Evolutionary conservation across 2,329 filamentous ascomycete species (phyloP).

Genomic region (Setomelanomma holmii): DNA sequence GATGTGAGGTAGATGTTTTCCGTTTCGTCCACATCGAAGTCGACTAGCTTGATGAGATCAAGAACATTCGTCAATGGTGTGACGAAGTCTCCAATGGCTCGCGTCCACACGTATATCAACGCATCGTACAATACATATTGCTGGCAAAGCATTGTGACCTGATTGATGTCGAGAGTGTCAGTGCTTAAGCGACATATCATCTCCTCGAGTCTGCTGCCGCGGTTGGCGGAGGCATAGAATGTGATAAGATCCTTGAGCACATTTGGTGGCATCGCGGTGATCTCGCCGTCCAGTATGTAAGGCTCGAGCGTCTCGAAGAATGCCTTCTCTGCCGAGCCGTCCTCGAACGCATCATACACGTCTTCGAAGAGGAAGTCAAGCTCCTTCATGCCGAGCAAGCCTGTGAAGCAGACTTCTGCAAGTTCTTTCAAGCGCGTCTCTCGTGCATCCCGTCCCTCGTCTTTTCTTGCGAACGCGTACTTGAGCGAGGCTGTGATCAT

Average conservation of each 20-base stretch:
- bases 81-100: conserved; percentile 85
- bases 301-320: conserved; percentile 91
- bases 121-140: conserved; percentile 93
- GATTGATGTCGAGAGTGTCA: conserved; percentile 88
- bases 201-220: conserved; percentile 83
- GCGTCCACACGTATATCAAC: conserved; percentile 95
- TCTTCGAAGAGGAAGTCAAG: conserved; percentile 88
- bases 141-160: conserved; percentile 89
- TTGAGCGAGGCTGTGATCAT: conserved; percentile 92
- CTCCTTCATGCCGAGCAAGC: conserved; percentile 79
- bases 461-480: conserved; percentile 77
- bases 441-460: conserved; percentile 58
- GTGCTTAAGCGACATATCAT: conserved; percentile 94
- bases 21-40: conserved; percentile 63
- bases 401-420: conserved; percentile 81
- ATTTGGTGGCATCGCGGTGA: conserved; percentile 78
- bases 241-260: conserved; percentile 86
- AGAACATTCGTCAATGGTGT: conserved; percentile 88
- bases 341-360: conserved; percentile 89
- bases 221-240: conserved; percentile 78
- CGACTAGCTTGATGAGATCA: conserved; percentile 64
- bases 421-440: conserved; percentile 74
- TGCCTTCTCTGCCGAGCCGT: conserved; percentile 72
- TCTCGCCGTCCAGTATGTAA: conserved; percentile 79
- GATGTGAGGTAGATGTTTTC: conserved; percentile 71